Conservation (phyloP, 2,329 filamentous ascomycete genomes). For the Periconia sp. region DNA sequence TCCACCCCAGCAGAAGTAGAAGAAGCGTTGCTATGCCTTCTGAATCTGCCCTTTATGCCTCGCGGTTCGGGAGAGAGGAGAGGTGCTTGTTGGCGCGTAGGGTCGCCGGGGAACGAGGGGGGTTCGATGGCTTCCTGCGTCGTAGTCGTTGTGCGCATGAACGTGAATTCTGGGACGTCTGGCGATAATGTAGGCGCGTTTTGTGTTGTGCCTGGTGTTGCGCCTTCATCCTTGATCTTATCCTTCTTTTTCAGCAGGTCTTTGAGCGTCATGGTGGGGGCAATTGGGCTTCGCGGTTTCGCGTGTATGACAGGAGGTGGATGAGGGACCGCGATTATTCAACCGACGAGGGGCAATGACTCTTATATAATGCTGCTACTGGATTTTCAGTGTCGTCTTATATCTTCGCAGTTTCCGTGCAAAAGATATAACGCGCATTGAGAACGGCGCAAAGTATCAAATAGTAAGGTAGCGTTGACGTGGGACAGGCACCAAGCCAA, state of each 20-base stretch:
- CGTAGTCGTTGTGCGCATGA: slow-evolving; percentile 83
- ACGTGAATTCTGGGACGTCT: slow-evolving; percentile 69
- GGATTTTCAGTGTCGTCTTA: slow-evolving; percentile 36
- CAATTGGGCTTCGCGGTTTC: slow-evolving; percentile 16
- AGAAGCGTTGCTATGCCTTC: slow-evolving; percentile 42
- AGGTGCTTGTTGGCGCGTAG: slow-evolving; percentile 32
- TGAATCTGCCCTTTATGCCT: slow-evolving; percentile 37
- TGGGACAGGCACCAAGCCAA: slow-evolving; percentile 26
- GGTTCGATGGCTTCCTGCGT: slow-evolving; percentile 80
- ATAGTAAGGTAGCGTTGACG: slow-evolving; percentile 29
- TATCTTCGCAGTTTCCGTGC: slow-evolving; percentile 36
- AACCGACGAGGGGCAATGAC: slow-evolving; percentile 4
- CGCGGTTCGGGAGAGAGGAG: slow-evolving; percentile 35
- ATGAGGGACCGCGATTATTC: slow-evolving; percentile 8
- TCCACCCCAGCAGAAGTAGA: slow-evolving; percentile 21
- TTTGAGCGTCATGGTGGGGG: slow-evolving; percentile 61
- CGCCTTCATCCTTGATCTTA: slow-evolving; percentile 51
- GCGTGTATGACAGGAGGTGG: neutral
- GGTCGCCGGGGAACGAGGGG: slow-evolving; percentile 60
- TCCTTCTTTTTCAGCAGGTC: slow-evolving; percentile 70
- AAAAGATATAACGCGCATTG: slow-evolving; percentile 33
- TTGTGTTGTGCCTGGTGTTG: slow-evolving; percentile 21
- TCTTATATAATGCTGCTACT: slow-evolving; percentile 20
- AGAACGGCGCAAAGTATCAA: slow-evolving; percentile 21
- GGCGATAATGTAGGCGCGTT: slow-evolving; percentile 32